These are phyloP conservation scores for Mycena metata DNA, from an alignment of 768 basidiomycete species.

Conservation along the genomic window DNA sequence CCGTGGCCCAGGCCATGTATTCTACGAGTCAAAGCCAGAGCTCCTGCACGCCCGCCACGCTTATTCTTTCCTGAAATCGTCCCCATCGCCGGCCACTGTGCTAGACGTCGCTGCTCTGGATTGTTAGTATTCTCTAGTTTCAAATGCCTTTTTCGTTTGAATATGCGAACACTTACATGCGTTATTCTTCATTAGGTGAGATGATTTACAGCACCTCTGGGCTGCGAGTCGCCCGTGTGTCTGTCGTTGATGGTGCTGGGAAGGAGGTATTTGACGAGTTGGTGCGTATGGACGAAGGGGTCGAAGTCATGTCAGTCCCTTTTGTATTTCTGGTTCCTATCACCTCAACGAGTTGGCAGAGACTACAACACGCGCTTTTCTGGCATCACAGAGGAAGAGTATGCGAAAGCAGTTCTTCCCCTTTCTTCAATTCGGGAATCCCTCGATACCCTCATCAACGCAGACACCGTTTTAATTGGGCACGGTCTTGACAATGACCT, in stretches of 20 bases:
- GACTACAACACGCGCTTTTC: slow-evolving; percentile 96
- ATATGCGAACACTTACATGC: no score
- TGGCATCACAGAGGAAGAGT: slow-evolving; percentile 74
- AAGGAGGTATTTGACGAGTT: slow-evolving; percentile 85
- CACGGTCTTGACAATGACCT: slow-evolving; percentile 96
- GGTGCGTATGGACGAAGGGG: slow-evolving; percentile 84
- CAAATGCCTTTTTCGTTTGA: no score
- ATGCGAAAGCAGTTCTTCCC: slow-evolving; percentile 74
- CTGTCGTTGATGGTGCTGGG: slow-evolving; percentile 85
- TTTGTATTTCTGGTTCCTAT: slow-evolving; percentile 1
- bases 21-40: slow-evolving; percentile 79
- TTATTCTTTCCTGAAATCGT: slow-evolving; percentile 66
- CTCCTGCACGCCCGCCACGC: slow-evolving; percentile 81
- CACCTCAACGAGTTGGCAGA: slow-evolving; percentile 53
- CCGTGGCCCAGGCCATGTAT: slow-evolving; percentile 85
- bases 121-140: no score
- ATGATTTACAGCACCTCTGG: slow-evolving; percentile 97
- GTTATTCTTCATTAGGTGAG: no score
- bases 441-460: slow-evolving; percentile 78
- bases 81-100: slow-evolving; percentile 46
- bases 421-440: slow-evolving; percentile 76
- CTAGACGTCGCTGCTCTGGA: slow-evolving; percentile 91
- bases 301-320: slow-evolving; percentile 77
- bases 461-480: slow-evolving; percentile 90
- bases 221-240: slow-evolving; percentile 90